Conservation (phyloP, 805 yeast genomes). For the Hanseniaspora taiwanica region DNA sequence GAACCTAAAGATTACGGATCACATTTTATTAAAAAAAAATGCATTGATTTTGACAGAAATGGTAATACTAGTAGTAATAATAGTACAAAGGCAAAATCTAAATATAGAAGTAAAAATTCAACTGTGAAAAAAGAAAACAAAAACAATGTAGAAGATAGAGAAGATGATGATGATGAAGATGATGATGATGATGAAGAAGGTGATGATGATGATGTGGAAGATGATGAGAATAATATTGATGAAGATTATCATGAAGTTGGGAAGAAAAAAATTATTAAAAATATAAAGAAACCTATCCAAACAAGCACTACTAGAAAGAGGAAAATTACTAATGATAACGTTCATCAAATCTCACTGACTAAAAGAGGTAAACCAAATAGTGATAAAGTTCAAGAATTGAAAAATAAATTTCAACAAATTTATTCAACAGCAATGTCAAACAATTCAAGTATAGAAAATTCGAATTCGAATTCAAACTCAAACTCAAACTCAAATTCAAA, state of each 20-base stretch:
- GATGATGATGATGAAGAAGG: conserved; percentile 7
- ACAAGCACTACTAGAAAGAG: conserved; percentile 3
- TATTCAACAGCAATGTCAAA: not conserved
- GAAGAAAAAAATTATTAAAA: not conserved
- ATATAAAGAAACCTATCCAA: conserved; percentile 2
- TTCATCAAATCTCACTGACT: not conserved
- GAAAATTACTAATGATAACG: not conserved
- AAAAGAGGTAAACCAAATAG: conserved; percentile 4
- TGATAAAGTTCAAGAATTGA: conserved; percentile 4
- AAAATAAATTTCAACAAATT: not conserved
- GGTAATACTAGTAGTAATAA: too few species aligned
- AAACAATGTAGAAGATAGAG: conserved; percentile 4
- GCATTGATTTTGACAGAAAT: conserved; percentile 10
- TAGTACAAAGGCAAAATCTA: too few species aligned
- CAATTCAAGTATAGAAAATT: too few species aligned
- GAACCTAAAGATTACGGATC: conserved; percentile 57
- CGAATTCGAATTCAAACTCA: too few species aligned
- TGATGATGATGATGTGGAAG: conserved; percentile 8
- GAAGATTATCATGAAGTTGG: not conserved
- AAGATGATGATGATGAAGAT: conserved; percentile 3
- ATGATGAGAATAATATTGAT: conserved; percentile 5
- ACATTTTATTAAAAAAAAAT: conserved; percentile 27
- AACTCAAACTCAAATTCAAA: too few species aligned
- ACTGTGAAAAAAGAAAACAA: conserved; percentile 2
- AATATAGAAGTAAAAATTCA: too few species aligned